phyloP scores from a whole-genome alignment of 2,329 filamentous ascomycete genomes.

The Fusarium subglutinans region DNA sequence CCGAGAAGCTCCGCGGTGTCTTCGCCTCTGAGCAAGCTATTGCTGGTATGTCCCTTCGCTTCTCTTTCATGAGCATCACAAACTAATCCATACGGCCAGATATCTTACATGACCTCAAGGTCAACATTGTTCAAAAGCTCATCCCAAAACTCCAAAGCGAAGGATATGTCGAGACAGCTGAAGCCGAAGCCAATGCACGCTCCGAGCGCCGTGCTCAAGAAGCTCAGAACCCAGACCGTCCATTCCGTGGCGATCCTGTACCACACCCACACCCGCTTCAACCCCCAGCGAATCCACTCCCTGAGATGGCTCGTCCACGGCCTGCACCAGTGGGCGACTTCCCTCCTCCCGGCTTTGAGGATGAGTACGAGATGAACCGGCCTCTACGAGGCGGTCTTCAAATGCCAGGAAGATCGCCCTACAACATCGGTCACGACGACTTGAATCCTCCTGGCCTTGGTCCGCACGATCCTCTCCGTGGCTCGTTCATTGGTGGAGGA shows the following conservation, averaged over 20 bases:
- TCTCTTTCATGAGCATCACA: neutral
- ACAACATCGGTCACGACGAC: conserved; percentile 84
- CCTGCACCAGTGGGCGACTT: conserved; percentile 77
- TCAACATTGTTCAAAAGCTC: conserved; percentile 84
- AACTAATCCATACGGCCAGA: conserved; percentile 50
- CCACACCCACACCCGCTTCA: conserved; percentile 69
- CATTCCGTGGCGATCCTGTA: conserved; percentile 55
- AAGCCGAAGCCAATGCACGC: conserved; percentile 55
- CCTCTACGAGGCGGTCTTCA: conserved; percentile 53
- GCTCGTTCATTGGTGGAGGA: conserved; percentile 70
- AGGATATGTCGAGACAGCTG: conserved; percentile 74
- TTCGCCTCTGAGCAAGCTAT: conserved; percentile 81
- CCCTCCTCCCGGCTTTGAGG: conserved; percentile 89
- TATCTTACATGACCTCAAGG: conserved; percentile 76
- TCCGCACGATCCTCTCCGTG: conserved; percentile 82
- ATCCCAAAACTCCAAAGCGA: conserved; percentile 80
- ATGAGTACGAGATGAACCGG: conserved; percentile 85
- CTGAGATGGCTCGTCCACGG: conserved; percentile 63
- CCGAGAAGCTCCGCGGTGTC: conserved; percentile 62
- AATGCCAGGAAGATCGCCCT: conserved; percentile 63
- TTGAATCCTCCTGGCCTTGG: conserved; percentile 87
- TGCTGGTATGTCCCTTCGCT: conserved; percentile 46
- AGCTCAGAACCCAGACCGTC: conserved; percentile 47
- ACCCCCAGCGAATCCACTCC: conserved; percentile 73
- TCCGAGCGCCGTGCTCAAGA: conserved; percentile 53